phyloP scores from a whole-genome alignment of 768 basidiomycete genomes.

The Mycena albidolilacea region DNA sequence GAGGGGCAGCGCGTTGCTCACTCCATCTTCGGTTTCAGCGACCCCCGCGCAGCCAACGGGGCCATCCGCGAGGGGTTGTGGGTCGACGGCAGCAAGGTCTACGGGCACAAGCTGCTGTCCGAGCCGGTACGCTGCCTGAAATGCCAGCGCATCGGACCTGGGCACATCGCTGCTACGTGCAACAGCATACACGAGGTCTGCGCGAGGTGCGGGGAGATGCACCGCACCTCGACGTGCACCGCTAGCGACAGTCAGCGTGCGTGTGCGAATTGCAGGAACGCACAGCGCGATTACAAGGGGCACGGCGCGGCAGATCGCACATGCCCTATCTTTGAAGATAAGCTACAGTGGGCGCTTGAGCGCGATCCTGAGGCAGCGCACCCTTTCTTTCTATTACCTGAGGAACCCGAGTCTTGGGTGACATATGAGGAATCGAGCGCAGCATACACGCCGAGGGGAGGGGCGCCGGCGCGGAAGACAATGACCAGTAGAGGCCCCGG shows the following conservation, averaged over 20 bases:
- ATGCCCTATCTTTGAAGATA: constrained; percentile 42
- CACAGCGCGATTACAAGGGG: constrained; percentile 19
- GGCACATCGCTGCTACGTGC: constrained; percentile 41
- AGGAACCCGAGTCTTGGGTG: background rate
- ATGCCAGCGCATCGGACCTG: constrained; percentile 32
- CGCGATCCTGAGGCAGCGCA: background rate
- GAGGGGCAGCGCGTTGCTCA: constrained; percentile 37
- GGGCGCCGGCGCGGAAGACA: background rate
- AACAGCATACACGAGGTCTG: constrained; percentile 23
- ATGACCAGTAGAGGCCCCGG: too few relatives aligned
- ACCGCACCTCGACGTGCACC: constrained; percentile 41
- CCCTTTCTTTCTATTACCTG: background rate
- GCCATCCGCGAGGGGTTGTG: constrained; percentile 26
- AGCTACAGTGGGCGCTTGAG: constrained; percentile 26
- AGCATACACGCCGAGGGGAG: background rate
- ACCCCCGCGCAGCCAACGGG: constrained; percentile 33
- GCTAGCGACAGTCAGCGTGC: constrained; percentile 7
- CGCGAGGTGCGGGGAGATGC: constrained; percentile 40
- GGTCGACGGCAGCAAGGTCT: constrained; percentile 36
- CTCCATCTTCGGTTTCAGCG: constrained; percentile 29
- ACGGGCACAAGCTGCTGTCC: constrained; percentile 29
- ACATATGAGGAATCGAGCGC: background rate
- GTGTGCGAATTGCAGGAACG: constrained; percentile 45
- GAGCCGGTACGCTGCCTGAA: constrained; percentile 39
- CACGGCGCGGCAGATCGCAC: constrained; percentile 48